These are phyloP conservation scores for Nakazawaea sp. DNA, from an alignment of 805 yeast genomes.

Conservation along the genomic window DNA sequence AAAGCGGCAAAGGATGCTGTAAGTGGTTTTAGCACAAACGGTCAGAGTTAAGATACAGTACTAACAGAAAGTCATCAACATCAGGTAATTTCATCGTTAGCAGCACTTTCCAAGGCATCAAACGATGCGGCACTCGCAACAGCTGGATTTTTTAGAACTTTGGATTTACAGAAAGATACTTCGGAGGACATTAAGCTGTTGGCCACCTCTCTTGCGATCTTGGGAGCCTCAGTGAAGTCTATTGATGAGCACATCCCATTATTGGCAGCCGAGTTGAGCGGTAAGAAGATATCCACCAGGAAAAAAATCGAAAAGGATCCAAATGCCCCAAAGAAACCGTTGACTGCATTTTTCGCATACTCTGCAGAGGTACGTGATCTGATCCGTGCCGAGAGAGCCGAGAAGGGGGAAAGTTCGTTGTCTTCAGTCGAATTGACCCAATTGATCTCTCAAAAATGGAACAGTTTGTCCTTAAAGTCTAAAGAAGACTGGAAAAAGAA, in stretches of 20 bases:
- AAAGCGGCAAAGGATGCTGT: slow-evolving; percentile 30
- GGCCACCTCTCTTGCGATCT: slow-evolving; percentile 31
- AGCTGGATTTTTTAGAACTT: slow-evolving; percentile 62
- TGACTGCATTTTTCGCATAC: slow-evolving; percentile 79
- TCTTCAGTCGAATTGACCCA: slow-evolving; percentile 74
- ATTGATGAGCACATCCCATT: slow-evolving; percentile 12
- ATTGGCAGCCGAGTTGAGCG: slow-evolving; percentile 12
- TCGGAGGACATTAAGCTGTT: slow-evolving; percentile 37
- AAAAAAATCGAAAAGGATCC: slow-evolving; percentile 64
- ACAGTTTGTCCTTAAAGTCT: slow-evolving; percentile 58
- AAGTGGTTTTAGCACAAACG: slow-evolving; percentile 14
- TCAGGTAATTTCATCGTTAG: slow-evolving; percentile 69
- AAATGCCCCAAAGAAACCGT: slow-evolving; percentile 91
- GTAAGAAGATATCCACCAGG: slow-evolving; percentile 38
- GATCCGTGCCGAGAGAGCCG: slow-evolving; percentile 61
- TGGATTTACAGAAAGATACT: slow-evolving; percentile 38
- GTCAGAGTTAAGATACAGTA: not conserved
- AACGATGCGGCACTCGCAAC: slow-evolving; percentile 77
- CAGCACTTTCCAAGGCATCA: slow-evolving; percentile 82
- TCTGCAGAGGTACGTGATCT: slow-evolving; percentile 67
- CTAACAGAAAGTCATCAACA: not conserved
- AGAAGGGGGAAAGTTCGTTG: slow-evolving; percentile 52
- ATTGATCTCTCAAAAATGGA: slow-evolving; percentile 77
- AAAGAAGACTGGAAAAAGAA: slow-evolving; percentile 66
- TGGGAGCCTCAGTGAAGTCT: slow-evolving; percentile 20